Conservation (phyloP, 768 basidiomycete genomes). For the Saitozyma sp. region DNA sequence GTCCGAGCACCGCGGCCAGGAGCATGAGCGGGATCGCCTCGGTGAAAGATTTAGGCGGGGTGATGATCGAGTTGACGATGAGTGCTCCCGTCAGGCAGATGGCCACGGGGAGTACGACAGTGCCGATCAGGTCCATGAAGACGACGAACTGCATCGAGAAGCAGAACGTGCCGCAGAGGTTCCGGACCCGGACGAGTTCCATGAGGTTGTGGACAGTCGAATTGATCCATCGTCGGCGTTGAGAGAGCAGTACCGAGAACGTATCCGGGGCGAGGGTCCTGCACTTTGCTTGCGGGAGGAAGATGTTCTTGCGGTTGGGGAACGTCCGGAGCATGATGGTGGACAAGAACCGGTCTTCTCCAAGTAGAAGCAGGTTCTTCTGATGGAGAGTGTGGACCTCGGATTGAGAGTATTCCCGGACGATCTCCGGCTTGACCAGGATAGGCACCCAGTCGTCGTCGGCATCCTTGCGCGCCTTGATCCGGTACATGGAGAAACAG, state of each 20-base stretch:
- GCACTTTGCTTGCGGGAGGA: slow-evolving; percentile 92
- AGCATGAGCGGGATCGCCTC: slow-evolving; percentile 92
- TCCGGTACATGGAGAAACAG: slow-evolving; percentile 99
- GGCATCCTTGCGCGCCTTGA: slow-evolving; percentile 82
- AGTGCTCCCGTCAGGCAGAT: slow-evolving; percentile 87
- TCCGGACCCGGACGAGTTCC: slow-evolving; percentile 95
- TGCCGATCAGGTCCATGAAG: slow-evolving; percentile 76
- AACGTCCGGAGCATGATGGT: slow-evolving; percentile 95
- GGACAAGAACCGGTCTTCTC: slow-evolving; percentile 98
- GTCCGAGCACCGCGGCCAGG: slow-evolving; percentile 83
- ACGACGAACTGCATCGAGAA: slow-evolving; percentile 99
- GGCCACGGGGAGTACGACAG: slow-evolving; percentile 81
- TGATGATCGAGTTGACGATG: slow-evolving; percentile 74
- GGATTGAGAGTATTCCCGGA: slow-evolving; percentile 92
- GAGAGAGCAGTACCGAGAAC: slow-evolving; percentile 86
- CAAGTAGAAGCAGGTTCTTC: slow-evolving; percentile 92
- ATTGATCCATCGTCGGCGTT: slow-evolving; percentile 98
- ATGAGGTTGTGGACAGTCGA: slow-evolving; percentile 99
- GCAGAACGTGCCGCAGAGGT: slow-evolving; percentile 98
- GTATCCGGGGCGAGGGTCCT: slow-evolving; percentile 95
- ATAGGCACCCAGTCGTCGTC: slow-evolving; percentile 98
- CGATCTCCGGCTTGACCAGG: slow-evolving; percentile 94
- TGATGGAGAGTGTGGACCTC: slow-evolving; percentile 93
- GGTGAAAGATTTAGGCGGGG: slow-evolving; percentile 79
- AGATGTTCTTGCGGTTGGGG: slow-evolving; percentile 99